Evolutionary conservation across 139 green algal genomes (phyloP).

Genomic region (Auxenochlorella pyrenoidosa): DNA sequence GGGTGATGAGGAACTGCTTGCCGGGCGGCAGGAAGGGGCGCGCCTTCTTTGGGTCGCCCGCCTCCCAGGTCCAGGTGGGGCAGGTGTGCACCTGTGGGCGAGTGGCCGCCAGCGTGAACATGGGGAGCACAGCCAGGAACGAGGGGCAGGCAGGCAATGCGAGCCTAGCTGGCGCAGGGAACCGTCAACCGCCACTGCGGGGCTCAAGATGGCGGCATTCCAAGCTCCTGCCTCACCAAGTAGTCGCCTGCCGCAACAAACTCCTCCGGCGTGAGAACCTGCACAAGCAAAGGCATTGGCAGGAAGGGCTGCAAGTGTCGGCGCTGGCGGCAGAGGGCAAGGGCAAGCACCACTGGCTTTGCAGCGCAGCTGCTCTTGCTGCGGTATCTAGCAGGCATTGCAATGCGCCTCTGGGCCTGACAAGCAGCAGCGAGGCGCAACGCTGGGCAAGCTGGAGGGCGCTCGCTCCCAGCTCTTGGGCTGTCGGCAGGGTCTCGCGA

Average conservation of each 20-base stretch:
- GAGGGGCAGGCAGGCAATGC: no score
- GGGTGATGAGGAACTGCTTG: constrained; percentile 92
- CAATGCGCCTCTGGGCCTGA: not conserved
- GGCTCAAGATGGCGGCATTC: no score
- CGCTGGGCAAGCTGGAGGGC: not conserved
- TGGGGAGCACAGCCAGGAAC: no score
- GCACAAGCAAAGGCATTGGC: not conserved
- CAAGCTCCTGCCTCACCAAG: constrained; percentile 45
- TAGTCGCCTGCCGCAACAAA: constrained; percentile 88
- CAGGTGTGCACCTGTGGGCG: constrained; percentile 63
- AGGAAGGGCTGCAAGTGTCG: not conserved
- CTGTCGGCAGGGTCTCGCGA: not conserved
- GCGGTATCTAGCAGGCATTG: not conserved
- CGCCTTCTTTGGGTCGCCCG: constrained; percentile 72
- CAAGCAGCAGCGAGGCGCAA: not conserved
- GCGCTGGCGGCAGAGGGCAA: not conserved
- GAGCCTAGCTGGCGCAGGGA: no score
- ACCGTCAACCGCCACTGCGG: no score
- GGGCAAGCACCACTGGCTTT: no score
- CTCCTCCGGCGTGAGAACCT: constrained; percentile 91
- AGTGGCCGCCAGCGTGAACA: no score
- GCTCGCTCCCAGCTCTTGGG: not conserved
- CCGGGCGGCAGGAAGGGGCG: constrained; percentile 73
- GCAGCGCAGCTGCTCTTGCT: not conserved
- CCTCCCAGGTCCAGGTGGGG: constrained; percentile 89